Conservation (phyloP, 2,329 filamentous ascomycete genomes). For the Pseudopyrenochaeta lycopersici region DNA sequence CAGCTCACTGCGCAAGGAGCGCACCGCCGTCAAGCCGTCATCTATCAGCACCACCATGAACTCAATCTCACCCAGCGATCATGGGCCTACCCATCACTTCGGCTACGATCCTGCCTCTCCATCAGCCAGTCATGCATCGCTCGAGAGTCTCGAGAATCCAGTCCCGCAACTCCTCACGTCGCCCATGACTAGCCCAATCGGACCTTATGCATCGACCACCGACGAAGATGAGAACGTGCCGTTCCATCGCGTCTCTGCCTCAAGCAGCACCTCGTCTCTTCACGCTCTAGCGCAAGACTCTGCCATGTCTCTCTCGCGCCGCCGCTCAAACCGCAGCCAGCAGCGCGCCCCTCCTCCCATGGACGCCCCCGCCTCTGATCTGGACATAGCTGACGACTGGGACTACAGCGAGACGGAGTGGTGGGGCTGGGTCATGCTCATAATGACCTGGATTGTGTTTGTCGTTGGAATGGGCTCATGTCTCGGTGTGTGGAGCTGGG, state of each 20-base stretch:
- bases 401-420: conserved; percentile 95
- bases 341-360: conserved; percentile 33
- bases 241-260: conserved; percentile 57
- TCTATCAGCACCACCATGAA: conserved; percentile 26
- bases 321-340: conserved; percentile 39
- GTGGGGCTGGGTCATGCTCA: conserved; percentile 96
- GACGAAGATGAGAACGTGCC: conserved; percentile 83
- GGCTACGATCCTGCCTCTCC: conserved; percentile 46
- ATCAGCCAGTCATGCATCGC: conserved; percentile 20
- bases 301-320: conserved; percentile 36
- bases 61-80: conserved; percentile 23
- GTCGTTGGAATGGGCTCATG: conserved; percentile 97
- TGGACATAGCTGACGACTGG: conserved; percentile 67
- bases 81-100: conserved; percentile 40
- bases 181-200: conserved; percentile 61
- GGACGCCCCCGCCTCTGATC: conserved; percentile 33
- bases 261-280: conserved; percentile 55
- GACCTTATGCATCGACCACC: conserved; percentile 76
- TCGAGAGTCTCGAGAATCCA: background rate
- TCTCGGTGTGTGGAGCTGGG: conserved; percentile 96
- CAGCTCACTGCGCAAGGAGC: conserved; percentile 37
- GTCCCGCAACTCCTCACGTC: conserved; percentile 47
- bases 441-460: conserved; percentile 94
- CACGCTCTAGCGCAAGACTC: conserved; percentile 26
- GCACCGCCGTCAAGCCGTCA: conserved; percentile 17